phyloP scores from a whole-genome alignment of 257 asterid species.

The Marsdenia floribunda region DNA sequence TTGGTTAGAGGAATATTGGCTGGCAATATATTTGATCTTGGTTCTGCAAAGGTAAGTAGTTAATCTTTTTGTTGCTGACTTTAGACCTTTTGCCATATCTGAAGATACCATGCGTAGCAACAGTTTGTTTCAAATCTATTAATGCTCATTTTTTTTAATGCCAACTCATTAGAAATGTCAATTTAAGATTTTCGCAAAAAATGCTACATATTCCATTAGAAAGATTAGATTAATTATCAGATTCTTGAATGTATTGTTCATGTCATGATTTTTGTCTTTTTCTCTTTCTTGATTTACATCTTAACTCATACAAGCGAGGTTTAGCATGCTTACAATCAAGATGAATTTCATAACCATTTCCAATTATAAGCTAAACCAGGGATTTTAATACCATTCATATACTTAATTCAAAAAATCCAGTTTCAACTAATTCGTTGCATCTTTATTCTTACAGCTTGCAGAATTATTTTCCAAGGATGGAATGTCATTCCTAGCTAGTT shows the following conservation, averaged over 20 bases:
- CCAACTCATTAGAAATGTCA: neutral
- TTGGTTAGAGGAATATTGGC: conserved; percentile 93
- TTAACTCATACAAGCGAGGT: neutral
- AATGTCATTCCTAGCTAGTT: conserved; percentile 90
- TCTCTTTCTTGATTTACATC: neutral
- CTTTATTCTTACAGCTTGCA: conserved; percentile 61
- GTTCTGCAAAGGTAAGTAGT: conserved; percentile 79
- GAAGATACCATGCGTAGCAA: neutral
- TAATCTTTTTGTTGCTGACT: conserved; percentile 4
- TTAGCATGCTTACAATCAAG: neutral
- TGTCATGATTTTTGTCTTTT: neutral
- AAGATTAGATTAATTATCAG: neutral
- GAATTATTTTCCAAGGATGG: conserved; percentile 93
- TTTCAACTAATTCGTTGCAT: conserved; percentile 14
- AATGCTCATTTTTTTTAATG: neutral
- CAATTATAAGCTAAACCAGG: neutral
- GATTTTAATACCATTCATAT: neutral
- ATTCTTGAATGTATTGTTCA: neutral
- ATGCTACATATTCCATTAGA: neutral
- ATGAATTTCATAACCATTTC: neutral
- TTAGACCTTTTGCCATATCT: neutral
- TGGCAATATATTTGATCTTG: conserved; percentile 97
- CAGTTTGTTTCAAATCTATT: neutral
- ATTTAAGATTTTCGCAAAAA: neutral
- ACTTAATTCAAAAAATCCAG: neutral